Conservation (phyloP, 345 rosid species). For the Citrus inodora region DNA sequence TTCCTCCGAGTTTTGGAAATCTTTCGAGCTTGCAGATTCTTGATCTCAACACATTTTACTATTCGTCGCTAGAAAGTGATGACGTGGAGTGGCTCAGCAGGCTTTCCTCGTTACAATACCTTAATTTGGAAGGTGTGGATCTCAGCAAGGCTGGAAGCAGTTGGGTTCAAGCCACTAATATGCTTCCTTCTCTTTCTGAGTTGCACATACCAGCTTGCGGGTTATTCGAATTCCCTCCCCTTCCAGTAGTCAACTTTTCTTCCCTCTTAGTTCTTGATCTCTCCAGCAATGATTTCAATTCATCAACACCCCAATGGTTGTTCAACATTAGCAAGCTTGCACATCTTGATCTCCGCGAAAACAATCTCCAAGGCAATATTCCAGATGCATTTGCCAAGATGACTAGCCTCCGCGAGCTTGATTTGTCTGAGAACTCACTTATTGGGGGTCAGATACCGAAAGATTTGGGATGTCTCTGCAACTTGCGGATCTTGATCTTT, state of each 20-base stretch:
- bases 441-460: neutral
- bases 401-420: slow-evolving; percentile 3
- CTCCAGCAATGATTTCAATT: slow-evolving; percentile 26
- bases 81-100: slow-evolving; percentile 11
- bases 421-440: slow-evolving; percentile 7
- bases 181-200: slow-evolving; percentile 34
- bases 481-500: slow-evolving; percentile 14
- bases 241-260: slow-evolving; percentile 13
- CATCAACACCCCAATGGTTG: slow-evolving; percentile 21
- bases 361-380: slow-evolving; percentile 8
- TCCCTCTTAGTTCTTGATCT: slow-evolving; percentile 27
- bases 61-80: neutral
- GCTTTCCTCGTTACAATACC: slow-evolving; percentile 22
- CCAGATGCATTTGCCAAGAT: neutral
- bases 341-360: slow-evolving; percentile 16
- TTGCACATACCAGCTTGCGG: slow-evolving; percentile 23
- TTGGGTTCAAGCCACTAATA: slow-evolving; percentile 28
- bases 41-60: slow-evolving; percentile 8
- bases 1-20: slow-evolving; percentile 15
- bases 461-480: slow-evolving; percentile 14
- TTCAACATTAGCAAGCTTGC: slow-evolving; percentile 12
- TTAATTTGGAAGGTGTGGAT: slow-evolving; percentile 19
- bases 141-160: slow-evolving; percentile 14
- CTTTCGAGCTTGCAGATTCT: slow-evolving; percentile 8
- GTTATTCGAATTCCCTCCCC: slow-evolving; percentile 16